phyloP scores from a whole-genome alignment of 2,329 filamentous ascomycete genomes.

The Cladosporium sp. region DNA sequence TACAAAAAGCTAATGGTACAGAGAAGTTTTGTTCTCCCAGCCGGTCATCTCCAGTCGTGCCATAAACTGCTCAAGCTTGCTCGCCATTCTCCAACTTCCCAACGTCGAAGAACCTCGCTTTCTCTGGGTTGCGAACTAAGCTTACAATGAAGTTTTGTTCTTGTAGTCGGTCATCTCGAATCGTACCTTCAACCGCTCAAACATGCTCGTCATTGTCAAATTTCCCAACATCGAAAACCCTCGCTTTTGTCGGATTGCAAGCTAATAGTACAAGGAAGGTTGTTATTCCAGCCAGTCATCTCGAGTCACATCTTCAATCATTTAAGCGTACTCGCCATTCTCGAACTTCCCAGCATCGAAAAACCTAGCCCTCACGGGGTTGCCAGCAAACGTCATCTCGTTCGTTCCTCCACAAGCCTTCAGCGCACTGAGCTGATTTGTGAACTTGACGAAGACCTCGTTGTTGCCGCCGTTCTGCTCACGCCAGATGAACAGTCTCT shows the following conservation, averaged over 20 bases:
- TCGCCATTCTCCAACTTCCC: conserved; percentile 75
- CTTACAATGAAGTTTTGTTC: too few relatives aligned
- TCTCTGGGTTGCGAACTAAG: conserved; percentile 83
- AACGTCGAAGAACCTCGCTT: conserved; percentile 33
- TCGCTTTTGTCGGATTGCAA: conserved; percentile 76
- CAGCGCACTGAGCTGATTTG: conserved; percentile 77
- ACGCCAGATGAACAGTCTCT: conserved; percentile 57
- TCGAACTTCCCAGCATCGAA: conserved; percentile 85
- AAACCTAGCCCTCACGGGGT: conserved; percentile 77
- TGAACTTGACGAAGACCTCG: conserved; percentile 89
- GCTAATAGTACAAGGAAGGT: too few relatives aligned
- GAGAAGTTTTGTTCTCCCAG: neutral
- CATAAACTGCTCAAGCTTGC: conserved; percentile 26
- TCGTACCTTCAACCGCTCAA: too few relatives aligned
- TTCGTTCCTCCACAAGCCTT: conserved; percentile 89
- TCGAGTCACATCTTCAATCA: conserved; percentile 45
- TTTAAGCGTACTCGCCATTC: conserved; percentile 47
- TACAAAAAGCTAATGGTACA: neutral
- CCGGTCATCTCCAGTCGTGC: neutral
- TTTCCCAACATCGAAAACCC: conserved; percentile 77
- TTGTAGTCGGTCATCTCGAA: too few relatives aligned
- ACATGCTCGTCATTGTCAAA: conserved; percentile 70
- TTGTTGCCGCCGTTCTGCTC: conserved; percentile 43
- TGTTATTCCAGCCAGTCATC: too few relatives aligned
- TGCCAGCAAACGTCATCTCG: conserved; percentile 84